phyloP scores from a whole-genome alignment of 495 filamentous ascomycete species.

The Massariosphaeria phaeospora region DNA sequence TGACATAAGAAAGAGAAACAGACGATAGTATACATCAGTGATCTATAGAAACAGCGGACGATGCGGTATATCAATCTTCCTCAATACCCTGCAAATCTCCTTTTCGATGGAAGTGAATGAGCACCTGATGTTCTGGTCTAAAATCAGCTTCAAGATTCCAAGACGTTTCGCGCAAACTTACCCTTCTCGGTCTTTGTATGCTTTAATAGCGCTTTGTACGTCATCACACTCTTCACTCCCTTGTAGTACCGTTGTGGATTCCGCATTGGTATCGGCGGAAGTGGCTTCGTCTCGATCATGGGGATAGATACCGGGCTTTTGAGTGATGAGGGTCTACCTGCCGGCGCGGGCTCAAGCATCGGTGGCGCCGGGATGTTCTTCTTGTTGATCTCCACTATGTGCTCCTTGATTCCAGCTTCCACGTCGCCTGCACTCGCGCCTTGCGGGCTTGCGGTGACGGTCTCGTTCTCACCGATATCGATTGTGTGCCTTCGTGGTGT shows the following conservation, averaged over 20 bases:
- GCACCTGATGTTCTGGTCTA: constrained; percentile 10
- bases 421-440: neutral
- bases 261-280: too few relatives aligned
- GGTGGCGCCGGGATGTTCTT: constrained; percentile 12
- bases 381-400: constrained; percentile 16
- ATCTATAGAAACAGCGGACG: neutral
- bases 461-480: neutral
- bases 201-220: constrained; percentile 15
- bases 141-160: neutral
- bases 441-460: neutral
- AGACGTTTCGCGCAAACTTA: neutral
- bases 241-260: constrained; percentile 17
- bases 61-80: neutral
- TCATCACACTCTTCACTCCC: constrained; percentile 14
- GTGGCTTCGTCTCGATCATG: neutral
- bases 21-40: neutral
- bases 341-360: constrained; percentile 5
- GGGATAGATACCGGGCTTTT: constrained; percentile 4
- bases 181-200: constrained; percentile 16
- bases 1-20: too few relatives aligned
- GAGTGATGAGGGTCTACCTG: neutral
- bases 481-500: constrained; percentile 2
- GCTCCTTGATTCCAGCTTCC: constrained; percentile 13
- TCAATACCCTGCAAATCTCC: constrained; percentile 6
- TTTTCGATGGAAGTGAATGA: constrained; percentile 20